These are phyloP conservation scores for Aspergillus vadensis DNA, from an alignment of 2,329 filamentous ascomycete species.

Conservation along the genomic window DNA sequence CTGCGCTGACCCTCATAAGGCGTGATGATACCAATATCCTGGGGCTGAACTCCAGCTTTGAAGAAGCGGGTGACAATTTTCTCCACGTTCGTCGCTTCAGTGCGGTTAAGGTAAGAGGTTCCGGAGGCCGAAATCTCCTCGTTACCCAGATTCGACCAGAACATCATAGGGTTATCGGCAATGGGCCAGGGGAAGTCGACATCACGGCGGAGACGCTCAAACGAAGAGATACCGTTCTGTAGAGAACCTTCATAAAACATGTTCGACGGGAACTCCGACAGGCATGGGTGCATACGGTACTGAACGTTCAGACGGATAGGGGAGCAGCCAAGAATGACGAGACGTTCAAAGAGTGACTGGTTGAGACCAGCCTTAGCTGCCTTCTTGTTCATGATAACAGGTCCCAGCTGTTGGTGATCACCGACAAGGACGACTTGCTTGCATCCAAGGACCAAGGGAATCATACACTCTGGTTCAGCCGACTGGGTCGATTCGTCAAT, in stretches of 20 bases:
- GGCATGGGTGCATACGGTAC: conserved; percentile 97
- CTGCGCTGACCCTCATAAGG: conserved; percentile 98
- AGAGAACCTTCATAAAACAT: conserved; percentile 99
- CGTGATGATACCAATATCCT: conserved; percentile 95
- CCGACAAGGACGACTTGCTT: conserved; percentile 99
- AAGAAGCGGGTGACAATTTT: conserved; percentile 99
- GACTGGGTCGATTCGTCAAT: conserved; percentile 99
- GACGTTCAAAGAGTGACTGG: conserved; percentile 95
- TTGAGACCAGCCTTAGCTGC: conserved; percentile 96
- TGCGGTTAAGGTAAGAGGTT: conserved; percentile 96
- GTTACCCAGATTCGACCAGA: conserved; percentile 97
- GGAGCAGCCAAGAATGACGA: conserved; percentile 85
- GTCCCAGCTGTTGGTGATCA: conserved; percentile 95
- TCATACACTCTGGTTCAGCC: conserved; percentile 98
- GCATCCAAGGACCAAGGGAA: conserved; percentile 92
- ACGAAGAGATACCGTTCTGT: conserved; percentile 92
- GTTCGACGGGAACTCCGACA: conserved; percentile 96
- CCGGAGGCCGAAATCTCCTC: conserved; percentile 98
- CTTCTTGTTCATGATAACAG: conserved; percentile 99
- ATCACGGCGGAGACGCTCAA: conserved; percentile 83
- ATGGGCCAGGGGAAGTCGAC: conserved; percentile 99
- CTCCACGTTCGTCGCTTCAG: conserved; percentile 94
- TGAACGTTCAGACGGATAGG: conserved; percentile 95
- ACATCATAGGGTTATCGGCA: conserved; percentile 96
- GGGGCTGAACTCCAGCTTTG: conserved; percentile 94